Percentiles rank a stretch among this genome's conserved stretches.
Conservation (phyloP, 2,329 filamentous ascomycete species). For the Phyllosticta citribraziliensis region DNA sequence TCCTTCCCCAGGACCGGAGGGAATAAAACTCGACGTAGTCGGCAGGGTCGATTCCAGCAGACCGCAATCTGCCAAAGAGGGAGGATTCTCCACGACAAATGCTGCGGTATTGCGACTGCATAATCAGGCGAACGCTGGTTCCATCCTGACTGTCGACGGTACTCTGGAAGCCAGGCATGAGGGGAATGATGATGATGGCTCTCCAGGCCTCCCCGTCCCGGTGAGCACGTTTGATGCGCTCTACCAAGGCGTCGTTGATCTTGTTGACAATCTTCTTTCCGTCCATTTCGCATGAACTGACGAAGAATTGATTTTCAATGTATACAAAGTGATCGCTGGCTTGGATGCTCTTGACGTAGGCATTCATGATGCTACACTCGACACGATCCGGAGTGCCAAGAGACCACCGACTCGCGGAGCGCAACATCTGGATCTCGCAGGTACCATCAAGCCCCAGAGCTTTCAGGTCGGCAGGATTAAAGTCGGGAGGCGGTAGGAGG, state of each 20-base stretch:
- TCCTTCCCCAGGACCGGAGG: constrained; percentile 82
- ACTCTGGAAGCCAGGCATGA: constrained; percentile 98
- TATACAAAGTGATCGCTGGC: constrained; percentile 96
- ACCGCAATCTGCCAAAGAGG: constrained; percentile 77
- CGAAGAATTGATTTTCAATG: constrained; percentile 98
- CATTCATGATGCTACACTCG: constrained; percentile 92
- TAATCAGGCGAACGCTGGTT: constrained; percentile 86
- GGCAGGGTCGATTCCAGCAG: constrained; percentile 77
- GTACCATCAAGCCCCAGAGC: constrained; percentile 82
- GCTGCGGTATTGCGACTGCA: constrained; percentile 93
- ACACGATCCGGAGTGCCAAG: constrained; percentile 72
- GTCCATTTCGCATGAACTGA: constrained; percentile 83
- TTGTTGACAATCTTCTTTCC: constrained; percentile 82
- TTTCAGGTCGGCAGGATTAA: constrained; percentile 75
- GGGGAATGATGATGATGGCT: constrained; percentile 77
- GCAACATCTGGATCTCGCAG: constrained; percentile 91
- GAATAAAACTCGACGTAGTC: constrained; percentile 96
- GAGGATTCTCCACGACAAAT: constrained; percentile 89
- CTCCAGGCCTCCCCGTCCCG: constrained; percentile 83
- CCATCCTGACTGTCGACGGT: constrained; percentile 90
- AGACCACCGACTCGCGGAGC: constrained; percentile 86
- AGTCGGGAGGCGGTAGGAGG: constrained; percentile 85
- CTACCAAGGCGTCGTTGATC: constrained; percentile 88
- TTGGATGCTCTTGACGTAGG: constrained; percentile 89
- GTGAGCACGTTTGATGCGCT: constrained; percentile 77